Conservation (phyloP, 345 rosid genomes). For the Brassica cretica region DNA sequence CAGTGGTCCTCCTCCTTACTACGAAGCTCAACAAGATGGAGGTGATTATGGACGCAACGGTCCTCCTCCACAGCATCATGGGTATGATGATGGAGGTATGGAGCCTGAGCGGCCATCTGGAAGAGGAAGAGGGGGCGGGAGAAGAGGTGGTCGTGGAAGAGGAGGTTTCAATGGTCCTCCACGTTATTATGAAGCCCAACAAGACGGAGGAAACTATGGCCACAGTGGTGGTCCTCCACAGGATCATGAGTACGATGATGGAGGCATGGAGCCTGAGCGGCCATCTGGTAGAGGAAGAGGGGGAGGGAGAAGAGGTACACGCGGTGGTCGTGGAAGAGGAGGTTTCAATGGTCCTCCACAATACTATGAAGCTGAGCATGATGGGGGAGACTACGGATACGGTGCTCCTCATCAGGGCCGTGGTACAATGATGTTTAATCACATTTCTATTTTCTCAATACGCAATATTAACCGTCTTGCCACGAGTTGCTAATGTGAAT, state of each 20-base stretch:
- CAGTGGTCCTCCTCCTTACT: constrained; percentile 40
- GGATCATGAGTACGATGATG: constrained; percentile 42
- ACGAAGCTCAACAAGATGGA: constrained; percentile 56
- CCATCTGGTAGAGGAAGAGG: constrained; percentile 71
- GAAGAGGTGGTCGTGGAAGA: constrained; percentile 80
- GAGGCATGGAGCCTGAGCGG: constrained; percentile 63
- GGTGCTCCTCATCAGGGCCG: constrained; percentile 14
- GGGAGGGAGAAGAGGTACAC: constrained; percentile 75
- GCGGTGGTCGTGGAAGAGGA: constrained; percentile 78
- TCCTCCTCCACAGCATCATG: constrained; percentile 7
- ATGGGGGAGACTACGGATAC: constrained; percentile 51
- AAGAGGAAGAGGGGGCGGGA: constrained; percentile 77
- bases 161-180: constrained; percentile 65
- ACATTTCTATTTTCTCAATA: not conserved
- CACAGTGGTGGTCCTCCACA: not conserved
- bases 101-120: constrained; percentile 57
- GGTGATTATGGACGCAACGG: constrained; percentile 42
- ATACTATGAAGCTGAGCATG: constrained; percentile 43
- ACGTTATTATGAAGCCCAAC: constrained; percentile 37
- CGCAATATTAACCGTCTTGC: not conserved
- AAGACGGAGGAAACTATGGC: constrained; percentile 57
- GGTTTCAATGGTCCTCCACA: constrained; percentile 54
- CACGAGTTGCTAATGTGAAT: not conserved
- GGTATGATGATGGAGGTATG: constrained; percentile 63
- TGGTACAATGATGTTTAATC: constrained; percentile 13